Evolutionary conservation across 2,329 filamentous ascomycete genomes (phyloP), one percentile per base, ranked within the genome.

Genomic region (Hypoxylon sp.): DNA sequence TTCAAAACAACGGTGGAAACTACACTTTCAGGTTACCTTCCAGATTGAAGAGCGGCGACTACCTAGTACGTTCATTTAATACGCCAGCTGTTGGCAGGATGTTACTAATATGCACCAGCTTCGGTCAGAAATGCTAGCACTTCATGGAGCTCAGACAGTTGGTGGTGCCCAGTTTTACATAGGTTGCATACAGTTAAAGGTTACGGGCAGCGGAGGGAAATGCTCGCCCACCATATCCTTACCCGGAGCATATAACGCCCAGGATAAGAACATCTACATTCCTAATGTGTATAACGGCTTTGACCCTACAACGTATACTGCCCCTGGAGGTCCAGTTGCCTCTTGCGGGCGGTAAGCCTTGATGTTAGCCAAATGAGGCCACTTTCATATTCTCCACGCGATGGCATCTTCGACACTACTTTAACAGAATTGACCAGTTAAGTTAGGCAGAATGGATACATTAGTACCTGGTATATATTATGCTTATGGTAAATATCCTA

Each of bases 61-160:
- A 80, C 67, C 67, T 80, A 24, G 74, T 76, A 67, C 47, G 73
- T 44, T 29, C 29, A 4, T 31, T 15, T 29, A 6, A n/a, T 15
- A 29, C 11, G 17, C 13, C 24, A 17, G 3, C 11, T 5, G 15
- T 17, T 51, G 5, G 24, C n/a, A 17, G 5, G 7, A 21, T 6
- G 13, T 24, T 17, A 29, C 52, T 73, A 46, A 72, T 39, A 17
- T 6, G 1, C 6, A 29, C 54, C 31, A 77, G 75, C 74, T 79
- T 61, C 77, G 78, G 24, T 79, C 76, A 27, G 77, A 80, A 66
- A 80, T 79, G 78, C 54, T 77, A 48, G 77, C 77, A 27, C 74
- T 79, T 5, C 78, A 79, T 54, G 76, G 67, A 7, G 64, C 77
- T 6, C 73, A 76, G 52, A 72, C 67, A 2, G 39, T 75, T 32